Percentiles rank a stretch among this genome's conserved stretches.
Evolutionary conservation across 116 monocot genomes (phyloP).

Genomic region (Papilionanthe hybrid): DNA sequence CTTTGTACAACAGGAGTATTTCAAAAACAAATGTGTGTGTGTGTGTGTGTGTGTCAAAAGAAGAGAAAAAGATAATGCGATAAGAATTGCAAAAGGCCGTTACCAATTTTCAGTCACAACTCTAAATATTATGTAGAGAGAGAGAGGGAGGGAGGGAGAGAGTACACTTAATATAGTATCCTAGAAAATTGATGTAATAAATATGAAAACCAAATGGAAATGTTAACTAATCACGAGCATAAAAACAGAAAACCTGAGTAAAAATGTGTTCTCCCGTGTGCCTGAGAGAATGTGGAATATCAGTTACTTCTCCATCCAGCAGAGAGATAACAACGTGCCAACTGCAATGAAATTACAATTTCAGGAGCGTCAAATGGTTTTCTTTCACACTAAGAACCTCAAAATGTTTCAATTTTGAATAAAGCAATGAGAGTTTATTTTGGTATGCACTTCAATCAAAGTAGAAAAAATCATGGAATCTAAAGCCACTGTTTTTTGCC

Average conservation of each 20-base stretch:
- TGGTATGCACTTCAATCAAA: not conserved
- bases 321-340: slow-evolving; percentile 71
- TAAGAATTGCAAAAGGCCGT: not conserved
- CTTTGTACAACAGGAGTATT: not conserved
- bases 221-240: not conserved
- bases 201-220: not conserved
- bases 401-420: not conserved
- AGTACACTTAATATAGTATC: not conserved
- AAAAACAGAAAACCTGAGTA: slow-evolving; percentile 35
- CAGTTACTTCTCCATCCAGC: slow-evolving; percentile 39
- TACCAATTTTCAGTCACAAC: not conserved
- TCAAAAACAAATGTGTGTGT: not conserved
- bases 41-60: not conserved
- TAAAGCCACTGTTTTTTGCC: not conserved
- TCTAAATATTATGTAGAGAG: too few species aligned
- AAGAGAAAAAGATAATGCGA: not conserved
- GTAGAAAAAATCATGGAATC: not conserved
- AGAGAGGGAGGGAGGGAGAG: not conserved
- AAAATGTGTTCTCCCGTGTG: slow-evolving; percentile 32
- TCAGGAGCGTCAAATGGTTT: not conserved
- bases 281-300: slow-evolving; percentile 67
- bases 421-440: not conserved
- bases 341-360: slow-evolving; percentile 38
- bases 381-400: not conserved
- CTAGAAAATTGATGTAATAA: not conserved